Evolutionary conservation across 345 rosid genomes (phyloP), one percentile per base, ranked within the genome.

Genomic region (Euphorbia lathyris): DNA sequence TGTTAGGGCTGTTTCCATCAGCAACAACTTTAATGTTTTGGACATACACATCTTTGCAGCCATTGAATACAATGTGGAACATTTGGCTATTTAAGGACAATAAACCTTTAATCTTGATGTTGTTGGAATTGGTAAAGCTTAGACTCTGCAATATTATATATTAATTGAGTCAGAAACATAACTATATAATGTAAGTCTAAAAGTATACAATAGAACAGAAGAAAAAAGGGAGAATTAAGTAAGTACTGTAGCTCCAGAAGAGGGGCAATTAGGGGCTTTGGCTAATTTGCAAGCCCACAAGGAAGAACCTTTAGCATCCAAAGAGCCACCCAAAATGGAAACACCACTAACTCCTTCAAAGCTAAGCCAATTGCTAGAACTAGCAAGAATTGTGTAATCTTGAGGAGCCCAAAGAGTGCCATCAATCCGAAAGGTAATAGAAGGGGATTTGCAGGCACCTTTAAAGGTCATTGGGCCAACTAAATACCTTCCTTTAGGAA

Each of bases 261-360:
- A 34, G 7, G 88, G 90, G 68, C 92, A 87, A 23, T 59, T n/a
- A 5, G 55, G 5, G 68, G 70, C 70, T 23, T 81, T 50, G 22
- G 79, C 78, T 17, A 45, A 20, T 23, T 86, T 87, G 68, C 92
- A 86, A 45, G 60, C 82, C 90, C 92, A 89, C 70, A 89, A 76
- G 13, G 79, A 63, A 0, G 85, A 17, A 7, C 96, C 96, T 23
- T 79, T 83, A 14, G 90, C 92, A 67, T 89, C 90, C n/a, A 87
- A 68, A 13, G 72, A 53, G 7, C 89, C 87, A 16, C 90, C 92
- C 58, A 69, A 27, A 9, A 89, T 73, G 38, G 86, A 77, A 67
- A 83, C 80, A 53, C 80, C 86, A 23, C 40, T 67, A 27, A 87
- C 90, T 34, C 68, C 64, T 3, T 70, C 19, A 45, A 89, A 89